Evolutionary conservation across 306 rosid species (phyloP).

Genomic region (Oxytropis ochrocephala): DNA sequence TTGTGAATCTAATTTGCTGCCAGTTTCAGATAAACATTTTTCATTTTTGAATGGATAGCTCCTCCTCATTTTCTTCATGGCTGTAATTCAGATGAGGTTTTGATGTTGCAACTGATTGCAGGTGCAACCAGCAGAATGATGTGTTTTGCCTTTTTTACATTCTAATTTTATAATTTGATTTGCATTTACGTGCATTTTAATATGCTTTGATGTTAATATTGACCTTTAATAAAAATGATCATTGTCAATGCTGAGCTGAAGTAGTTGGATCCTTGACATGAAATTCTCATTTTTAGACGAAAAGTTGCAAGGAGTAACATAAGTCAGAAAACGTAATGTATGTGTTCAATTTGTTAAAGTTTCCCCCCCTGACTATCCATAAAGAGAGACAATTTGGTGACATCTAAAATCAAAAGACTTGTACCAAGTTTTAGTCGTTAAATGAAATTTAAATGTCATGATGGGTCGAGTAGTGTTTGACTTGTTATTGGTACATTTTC

Average conservation of each 20-base stretch:
- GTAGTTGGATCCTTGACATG: neutral
- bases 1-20: slow-evolving; percentile 12
- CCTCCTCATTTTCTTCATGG: slow-evolving; percentile 12
- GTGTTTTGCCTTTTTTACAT: neutral
- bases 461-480: too few relatives aligned
- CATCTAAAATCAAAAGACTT: too few relatives aligned
- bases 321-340: too few relatives aligned
- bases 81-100: slow-evolving; percentile 3
- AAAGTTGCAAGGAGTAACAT: neutral
- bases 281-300: neutral
- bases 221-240: neutral
- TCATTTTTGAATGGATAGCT: slow-evolving; percentile 31
- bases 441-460: too few relatives aligned
- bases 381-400: too few relatives aligned
- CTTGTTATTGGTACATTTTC: too few relatives aligned
- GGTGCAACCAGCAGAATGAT: slow-evolving; percentile 10
- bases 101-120: slow-evolving; percentile 8
- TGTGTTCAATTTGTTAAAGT: too few relatives aligned
- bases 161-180: neutral
- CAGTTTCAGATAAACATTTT: slow-evolving; percentile 18
- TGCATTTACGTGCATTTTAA: neutral
- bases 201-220: neutral
- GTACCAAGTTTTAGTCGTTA: too few relatives aligned
- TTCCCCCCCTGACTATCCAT: too few relatives aligned
- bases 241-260: neutral